These are phyloP conservation scores for Exophiala viscosa DNA, from an alignment of 2,329 filamentous ascomycete genomes.

Conservation along the genomic window DNA sequence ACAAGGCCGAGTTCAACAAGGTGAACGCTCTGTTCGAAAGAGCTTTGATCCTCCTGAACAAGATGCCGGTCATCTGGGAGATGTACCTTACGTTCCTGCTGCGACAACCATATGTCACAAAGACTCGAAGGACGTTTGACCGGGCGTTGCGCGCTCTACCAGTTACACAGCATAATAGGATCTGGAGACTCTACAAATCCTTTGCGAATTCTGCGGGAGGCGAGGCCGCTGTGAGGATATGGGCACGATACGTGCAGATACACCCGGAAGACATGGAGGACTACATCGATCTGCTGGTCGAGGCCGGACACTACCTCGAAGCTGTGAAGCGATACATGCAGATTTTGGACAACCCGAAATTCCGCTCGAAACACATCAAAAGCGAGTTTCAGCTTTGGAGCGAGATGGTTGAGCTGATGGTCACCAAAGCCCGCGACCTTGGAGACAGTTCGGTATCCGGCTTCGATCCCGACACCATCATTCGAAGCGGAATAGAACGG, in stretches of 20 bases:
- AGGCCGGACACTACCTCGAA: slow-evolving; percentile 81
- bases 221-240: slow-evolving; percentile 85
- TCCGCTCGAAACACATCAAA: slow-evolving; percentile 89
- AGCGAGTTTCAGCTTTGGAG: slow-evolving; percentile 96
- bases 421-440: slow-evolving; percentile 83
- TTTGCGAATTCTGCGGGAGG: slow-evolving; percentile 91
- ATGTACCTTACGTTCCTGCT: slow-evolving; percentile 91
- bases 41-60: slow-evolving; percentile 88
- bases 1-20: slow-evolving; percentile 78
- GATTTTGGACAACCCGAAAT: slow-evolving; percentile 83
- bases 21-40: slow-evolving; percentile 93
- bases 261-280: slow-evolving; percentile 94
- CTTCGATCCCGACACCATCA: slow-evolving; percentile 86
- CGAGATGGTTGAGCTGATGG: slow-evolving; percentile 92
- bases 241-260: slow-evolving; percentile 94
- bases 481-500: slow-evolving; percentile 82
- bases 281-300: slow-evolving; percentile 82
- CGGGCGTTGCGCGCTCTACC: slow-evolving; percentile 86
- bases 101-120: slow-evolving; percentile 85
- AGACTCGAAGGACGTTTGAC: slow-evolving; percentile 84
- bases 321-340: slow-evolving; percentile 88
- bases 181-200: slow-evolving; percentile 86
- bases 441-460: slow-evolving; percentile 75
- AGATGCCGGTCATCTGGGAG: slow-evolving; percentile 98
- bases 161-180: slow-evolving; percentile 89